Evolutionary conservation across 2,329 filamentous ascomycete species (phyloP).

Genomic region (Talaromyces sp.): DNA sequence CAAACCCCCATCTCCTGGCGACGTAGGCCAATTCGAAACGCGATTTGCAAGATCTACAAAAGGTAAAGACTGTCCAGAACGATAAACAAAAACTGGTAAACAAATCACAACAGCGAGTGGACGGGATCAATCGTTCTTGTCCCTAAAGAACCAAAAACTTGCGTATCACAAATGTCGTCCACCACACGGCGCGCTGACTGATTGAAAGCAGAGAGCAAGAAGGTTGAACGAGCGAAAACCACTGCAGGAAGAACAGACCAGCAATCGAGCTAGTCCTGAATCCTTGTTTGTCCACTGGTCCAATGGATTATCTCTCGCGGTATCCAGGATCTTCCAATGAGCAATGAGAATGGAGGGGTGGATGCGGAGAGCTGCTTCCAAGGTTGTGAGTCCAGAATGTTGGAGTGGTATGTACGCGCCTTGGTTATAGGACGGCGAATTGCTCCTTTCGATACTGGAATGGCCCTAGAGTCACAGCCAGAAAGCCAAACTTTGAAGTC

Average conservation of each 20-base stretch:
- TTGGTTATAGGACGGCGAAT: background rate
- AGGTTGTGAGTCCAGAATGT: constrained; percentile 11
- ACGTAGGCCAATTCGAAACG: background rate
- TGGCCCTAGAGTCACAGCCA: background rate
- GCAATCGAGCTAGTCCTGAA: no score
- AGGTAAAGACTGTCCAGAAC: constrained; percentile 18
- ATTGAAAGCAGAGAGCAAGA: background rate
- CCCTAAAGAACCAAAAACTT: background rate
- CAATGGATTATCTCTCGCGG: constrained; percentile 6
- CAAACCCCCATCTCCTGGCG: constrained; percentile 1
- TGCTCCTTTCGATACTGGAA: background rate
- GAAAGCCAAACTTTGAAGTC: background rate
- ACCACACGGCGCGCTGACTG: constrained; percentile 1
- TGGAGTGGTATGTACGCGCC: constrained; percentile 16
- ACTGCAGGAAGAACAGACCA: background rate
- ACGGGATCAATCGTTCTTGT: constrained; percentile 15
- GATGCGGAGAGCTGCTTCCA: constrained; percentile 14
- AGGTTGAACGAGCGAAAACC: background rate
- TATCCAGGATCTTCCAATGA: constrained; percentile 13
- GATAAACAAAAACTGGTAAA: constrained; percentile 3
- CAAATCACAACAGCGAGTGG: constrained; percentile 17
- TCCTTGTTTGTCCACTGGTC: background rate
- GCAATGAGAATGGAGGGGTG: constrained; percentile 9
- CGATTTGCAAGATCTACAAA: background rate
- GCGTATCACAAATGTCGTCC: constrained; percentile 4